These are phyloP conservation scores for Apiospora rasikravindrae DNA, from an alignment of 2,329 filamentous ascomycete genomes.

Conservation along the genomic window DNA sequence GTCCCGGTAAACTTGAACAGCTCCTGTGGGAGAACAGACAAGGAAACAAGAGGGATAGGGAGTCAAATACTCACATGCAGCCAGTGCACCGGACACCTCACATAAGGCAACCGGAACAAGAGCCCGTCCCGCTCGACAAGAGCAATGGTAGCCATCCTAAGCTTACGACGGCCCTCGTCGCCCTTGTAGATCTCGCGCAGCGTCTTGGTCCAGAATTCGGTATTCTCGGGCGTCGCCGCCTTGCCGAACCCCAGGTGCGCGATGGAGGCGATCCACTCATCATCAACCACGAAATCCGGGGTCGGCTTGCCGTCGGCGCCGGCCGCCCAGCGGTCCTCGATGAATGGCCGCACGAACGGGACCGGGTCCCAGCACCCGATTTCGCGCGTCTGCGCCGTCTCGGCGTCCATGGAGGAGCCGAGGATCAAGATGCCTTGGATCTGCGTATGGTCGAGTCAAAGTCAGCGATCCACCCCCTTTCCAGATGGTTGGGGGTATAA, in stretches of 20 bases:
- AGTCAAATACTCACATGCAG: conserved; percentile 47
- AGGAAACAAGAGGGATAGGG: not conserved
- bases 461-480: conserved; percentile 7
- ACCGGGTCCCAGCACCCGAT: conserved; percentile 57
- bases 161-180: conserved; percentile 54
- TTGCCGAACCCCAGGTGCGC: conserved; percentile 51
- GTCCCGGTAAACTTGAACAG: not conserved
- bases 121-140: conserved; percentile 55
- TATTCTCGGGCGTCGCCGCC: conserved; percentile 42
- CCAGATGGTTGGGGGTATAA: not conserved
- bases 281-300: conserved; percentile 53
- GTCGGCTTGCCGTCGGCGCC: conserved; percentile 43
- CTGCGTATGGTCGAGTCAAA: conserved; percentile 32
- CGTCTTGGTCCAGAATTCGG: conserved; percentile 52
- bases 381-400: conserved; percentile 50
- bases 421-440: conserved; percentile 54
- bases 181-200: conserved; percentile 53
- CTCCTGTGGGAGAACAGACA: not conserved
- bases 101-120: conserved; percentile 48
- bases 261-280: conserved; percentile 52
- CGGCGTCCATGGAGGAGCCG: conserved; percentile 59
- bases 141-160: conserved; percentile 50
- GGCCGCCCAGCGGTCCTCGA: conserved; percentile 43
- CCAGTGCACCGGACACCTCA: conserved; percentile 59
- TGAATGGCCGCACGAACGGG: conserved; percentile 47